Conservation (phyloP, 169 alveolate genomes). For the Theileria equi region DNA sequence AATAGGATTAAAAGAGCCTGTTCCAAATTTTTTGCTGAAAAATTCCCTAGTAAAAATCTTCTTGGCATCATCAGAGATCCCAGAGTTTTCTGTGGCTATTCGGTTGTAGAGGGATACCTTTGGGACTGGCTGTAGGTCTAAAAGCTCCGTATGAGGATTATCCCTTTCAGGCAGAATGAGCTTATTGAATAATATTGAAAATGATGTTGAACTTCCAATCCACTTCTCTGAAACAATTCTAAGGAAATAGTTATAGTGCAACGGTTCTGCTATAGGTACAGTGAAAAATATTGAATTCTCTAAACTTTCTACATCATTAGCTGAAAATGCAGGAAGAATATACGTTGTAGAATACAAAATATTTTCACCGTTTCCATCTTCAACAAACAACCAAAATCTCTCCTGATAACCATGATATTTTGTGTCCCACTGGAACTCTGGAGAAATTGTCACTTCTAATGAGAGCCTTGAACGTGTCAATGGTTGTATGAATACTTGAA, state of each 20-base stretch:
- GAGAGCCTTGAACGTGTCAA: constrained; percentile 91
- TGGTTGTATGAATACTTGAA: constrained; percentile 94
- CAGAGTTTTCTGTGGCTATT: neutral
- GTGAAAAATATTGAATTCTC: constrained; percentile 89
- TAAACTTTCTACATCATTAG: neutral
- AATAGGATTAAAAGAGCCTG: constrained; percentile 55
- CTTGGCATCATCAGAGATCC: constrained; percentile 8
- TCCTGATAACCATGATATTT: constrained; percentile 91
- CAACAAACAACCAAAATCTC: constrained; percentile 94
- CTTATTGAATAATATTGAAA: constrained; percentile 64
- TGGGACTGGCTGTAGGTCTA: constrained; percentile 93
- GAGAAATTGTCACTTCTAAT: constrained; percentile 88
- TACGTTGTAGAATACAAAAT: constrained; percentile 92
- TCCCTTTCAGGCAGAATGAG: constrained; percentile 89
- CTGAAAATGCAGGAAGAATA: constrained; percentile 41
- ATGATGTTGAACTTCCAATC: constrained; percentile 73
- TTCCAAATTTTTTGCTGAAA: constrained; percentile 28
- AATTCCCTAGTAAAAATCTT: constrained; percentile 8
- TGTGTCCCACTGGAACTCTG: constrained; percentile 94
- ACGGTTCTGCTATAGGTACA: constrained; percentile 94
- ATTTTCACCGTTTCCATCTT: constrained; percentile 94
- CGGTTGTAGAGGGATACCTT: constrained; percentile 48
- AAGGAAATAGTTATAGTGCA: constrained; percentile 94
- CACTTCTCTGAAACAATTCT: constrained; percentile 94
- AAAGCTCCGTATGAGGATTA: constrained; percentile 91